phyloP scores from a whole-genome alignment of 2,329 filamentous ascomycete genomes.

The Trematosphaeria pertusa region DNA sequence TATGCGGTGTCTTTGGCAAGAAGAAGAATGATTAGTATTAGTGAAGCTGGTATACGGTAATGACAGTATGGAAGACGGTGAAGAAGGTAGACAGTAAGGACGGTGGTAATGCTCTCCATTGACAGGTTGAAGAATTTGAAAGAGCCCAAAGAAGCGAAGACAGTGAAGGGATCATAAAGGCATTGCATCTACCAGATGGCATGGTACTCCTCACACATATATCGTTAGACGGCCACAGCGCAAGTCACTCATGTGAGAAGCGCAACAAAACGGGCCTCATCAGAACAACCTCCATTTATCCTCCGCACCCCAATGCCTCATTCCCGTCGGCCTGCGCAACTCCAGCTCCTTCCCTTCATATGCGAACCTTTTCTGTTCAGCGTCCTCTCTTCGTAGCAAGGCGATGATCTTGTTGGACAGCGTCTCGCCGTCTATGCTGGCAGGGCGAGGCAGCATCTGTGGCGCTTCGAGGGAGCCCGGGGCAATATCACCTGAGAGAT shows the following conservation, averaged over 20 bases:
- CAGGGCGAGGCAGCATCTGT: constrained; percentile 37
- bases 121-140: no score
- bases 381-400: constrained; percentile 27
- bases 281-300: constrained; percentile 18
- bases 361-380: constrained; percentile 31
- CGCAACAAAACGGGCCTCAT: not conserved
- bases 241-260: not conserved
- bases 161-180: not conserved
- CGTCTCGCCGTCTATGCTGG: constrained; percentile 16
- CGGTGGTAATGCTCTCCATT: no score
- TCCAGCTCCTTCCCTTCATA: constrained; percentile 46
- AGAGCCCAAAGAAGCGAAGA: no score
- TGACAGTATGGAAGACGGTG: no score
- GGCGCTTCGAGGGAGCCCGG: constrained; percentile 44
- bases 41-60: no score
- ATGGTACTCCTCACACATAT: no score
- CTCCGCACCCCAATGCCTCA: constrained; percentile 37
- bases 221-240: not conserved
- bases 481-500: constrained; percentile 44
- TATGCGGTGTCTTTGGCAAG: no score
- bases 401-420: constrained; percentile 31
- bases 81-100: not conserved
- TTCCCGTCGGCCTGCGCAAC: constrained; percentile 39
- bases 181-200: constrained; percentile 5
- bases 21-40: no score